A percentile compares a stretch with the other conserved stretches of the same genome.
phyloP scores from a whole-genome alignment of 2,329 filamentous ascomycete genomes.

The Trichophyton benhamiae region DNA sequence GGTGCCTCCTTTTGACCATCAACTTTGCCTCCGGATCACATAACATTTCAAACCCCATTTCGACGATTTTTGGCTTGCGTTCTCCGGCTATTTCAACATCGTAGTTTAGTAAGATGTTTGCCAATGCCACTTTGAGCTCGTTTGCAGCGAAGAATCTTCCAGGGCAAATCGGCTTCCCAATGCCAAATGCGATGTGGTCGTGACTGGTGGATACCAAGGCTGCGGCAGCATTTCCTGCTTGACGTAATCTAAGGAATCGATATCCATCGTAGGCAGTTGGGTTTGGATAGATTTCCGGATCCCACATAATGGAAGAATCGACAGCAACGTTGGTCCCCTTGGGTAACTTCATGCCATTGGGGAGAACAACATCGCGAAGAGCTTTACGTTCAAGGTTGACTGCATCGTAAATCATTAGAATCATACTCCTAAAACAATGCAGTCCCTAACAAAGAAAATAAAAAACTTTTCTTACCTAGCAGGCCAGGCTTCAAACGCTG shows the following conservation, averaged over 20 bases:
- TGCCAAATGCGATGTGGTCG: background rate
- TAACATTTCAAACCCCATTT: background rate
- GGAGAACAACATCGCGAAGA: slow-evolving; percentile 9
- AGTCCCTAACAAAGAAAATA: too few species aligned
- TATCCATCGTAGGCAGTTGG: slow-evolving; percentile 13
- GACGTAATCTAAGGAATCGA: slow-evolving; percentile 8
- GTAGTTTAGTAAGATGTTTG: slow-evolving; percentile 3
- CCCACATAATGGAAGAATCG: slow-evolving; percentile 12
- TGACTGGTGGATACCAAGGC: background rate
- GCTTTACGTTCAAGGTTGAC: background rate
- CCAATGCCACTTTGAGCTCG: background rate
- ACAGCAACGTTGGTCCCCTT: slow-evolving; percentile 12
- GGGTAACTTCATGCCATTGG: slow-evolving; percentile 13
- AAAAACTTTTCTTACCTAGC: background rate
- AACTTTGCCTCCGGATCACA: background rate
- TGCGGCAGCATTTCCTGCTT: background rate
- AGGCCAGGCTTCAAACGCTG: slow-evolving; percentile 22
- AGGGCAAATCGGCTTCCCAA: background rate
- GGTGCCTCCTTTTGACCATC: background rate
- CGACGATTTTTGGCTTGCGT: background rate
- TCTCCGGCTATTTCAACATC: background rate
- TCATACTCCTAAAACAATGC: too few species aligned
- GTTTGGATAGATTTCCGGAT: slow-evolving; percentile 13
- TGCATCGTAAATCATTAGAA: background rate
- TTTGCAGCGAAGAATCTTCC: background rate